Evolutionary conservation across 2,329 filamentous ascomycete species (phyloP).

Genomic region (Onygenales sp.): DNA sequence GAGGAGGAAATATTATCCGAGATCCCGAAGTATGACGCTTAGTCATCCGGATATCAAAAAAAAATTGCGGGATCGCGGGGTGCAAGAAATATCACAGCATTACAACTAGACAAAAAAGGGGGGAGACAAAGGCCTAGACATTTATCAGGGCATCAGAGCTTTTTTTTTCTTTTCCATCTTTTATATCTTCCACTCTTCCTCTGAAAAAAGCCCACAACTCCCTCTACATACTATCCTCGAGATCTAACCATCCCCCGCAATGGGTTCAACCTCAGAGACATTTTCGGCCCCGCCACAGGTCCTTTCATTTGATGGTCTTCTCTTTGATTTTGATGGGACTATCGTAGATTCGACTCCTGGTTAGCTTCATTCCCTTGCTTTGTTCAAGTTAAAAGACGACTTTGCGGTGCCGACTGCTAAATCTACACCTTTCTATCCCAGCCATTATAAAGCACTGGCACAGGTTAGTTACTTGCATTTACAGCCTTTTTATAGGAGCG

Average conservation of each 20-base stretch:
- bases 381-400: not conserved
- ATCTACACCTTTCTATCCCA: conserved; percentile 7
- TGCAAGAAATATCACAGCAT: not conserved
- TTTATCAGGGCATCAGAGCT: too few species aligned
- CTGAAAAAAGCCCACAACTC: too few species aligned
- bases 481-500: not conserved
- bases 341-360: conserved; percentile 39
- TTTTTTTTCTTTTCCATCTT: too few species aligned
- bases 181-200: too few species aligned
- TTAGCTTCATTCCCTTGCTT: conserved; percentile 12
- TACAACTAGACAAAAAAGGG: too few species aligned
- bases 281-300: conserved; percentile 33
- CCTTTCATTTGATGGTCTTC: conserved; percentile 31
- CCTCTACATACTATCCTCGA: not conserved
- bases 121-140: too few species aligned
- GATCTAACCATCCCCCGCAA: not conserved
- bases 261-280: conserved; percentile 13
- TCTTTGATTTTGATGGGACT: conserved; percentile 41
- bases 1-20: conserved; percentile 1
- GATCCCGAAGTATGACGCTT: not conserved
- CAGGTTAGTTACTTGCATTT: conserved; percentile 33
- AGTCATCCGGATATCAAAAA: not conserved
- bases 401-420: not conserved
- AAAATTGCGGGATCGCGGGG: not conserved
- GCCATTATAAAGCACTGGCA: conserved; percentile 59